phyloP scores from a whole-genome alignment of 768 basidiomycete genomes.

The Chiua virens region DNA sequence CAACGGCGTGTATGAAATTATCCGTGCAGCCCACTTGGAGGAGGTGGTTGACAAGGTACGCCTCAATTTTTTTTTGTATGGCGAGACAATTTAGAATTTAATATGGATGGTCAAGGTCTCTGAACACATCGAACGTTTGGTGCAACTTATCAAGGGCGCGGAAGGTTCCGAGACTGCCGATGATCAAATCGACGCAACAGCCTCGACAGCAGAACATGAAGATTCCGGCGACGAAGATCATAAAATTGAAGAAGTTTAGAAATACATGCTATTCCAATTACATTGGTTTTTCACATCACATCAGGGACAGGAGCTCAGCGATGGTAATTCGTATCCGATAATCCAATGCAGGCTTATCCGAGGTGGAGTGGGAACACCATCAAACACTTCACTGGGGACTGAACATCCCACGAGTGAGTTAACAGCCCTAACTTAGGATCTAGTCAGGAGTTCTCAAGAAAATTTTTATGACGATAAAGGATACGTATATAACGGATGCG shows the following conservation, averaged over 20 bases:
- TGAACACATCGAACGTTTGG: slow-evolving; percentile 86
- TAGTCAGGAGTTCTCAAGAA: slow-evolving; percentile 20
- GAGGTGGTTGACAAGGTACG: slow-evolving; percentile 79
- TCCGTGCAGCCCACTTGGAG: slow-evolving; percentile 72
- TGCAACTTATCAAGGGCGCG: slow-evolving; percentile 78
- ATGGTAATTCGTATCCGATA: background rate
- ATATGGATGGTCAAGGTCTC: slow-evolving; percentile 58
- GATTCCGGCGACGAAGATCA: slow-evolving; percentile 63
- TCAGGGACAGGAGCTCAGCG: background rate
- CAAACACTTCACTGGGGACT: slow-evolving; percentile 1
- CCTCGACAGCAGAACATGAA: slow-evolving; percentile 22
- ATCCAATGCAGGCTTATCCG: background rate
- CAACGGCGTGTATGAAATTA: slow-evolving; percentile 84
- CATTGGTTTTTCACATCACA: slow-evolving; percentile 1
- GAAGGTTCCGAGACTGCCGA: slow-evolving; percentile 54
- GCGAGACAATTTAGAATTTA: background rate
- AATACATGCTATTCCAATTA: slow-evolving; percentile 11
- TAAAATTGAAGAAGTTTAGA: slow-evolving; percentile 74
- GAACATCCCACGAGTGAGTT: slow-evolving; percentile 22
- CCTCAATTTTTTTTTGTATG: slow-evolving; percentile 5
- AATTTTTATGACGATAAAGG: slow-evolving; percentile 18
- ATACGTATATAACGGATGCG: slow-evolving; percentile 15
- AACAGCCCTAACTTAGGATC: slow-evolving; percentile 15
- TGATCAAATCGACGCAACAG: slow-evolving; percentile 36
- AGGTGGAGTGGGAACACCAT: background rate